Base-by-base conservation (phyloP, 1,284 basidiomycete genomes). In the Microbotryum scabiosae region DNA sequence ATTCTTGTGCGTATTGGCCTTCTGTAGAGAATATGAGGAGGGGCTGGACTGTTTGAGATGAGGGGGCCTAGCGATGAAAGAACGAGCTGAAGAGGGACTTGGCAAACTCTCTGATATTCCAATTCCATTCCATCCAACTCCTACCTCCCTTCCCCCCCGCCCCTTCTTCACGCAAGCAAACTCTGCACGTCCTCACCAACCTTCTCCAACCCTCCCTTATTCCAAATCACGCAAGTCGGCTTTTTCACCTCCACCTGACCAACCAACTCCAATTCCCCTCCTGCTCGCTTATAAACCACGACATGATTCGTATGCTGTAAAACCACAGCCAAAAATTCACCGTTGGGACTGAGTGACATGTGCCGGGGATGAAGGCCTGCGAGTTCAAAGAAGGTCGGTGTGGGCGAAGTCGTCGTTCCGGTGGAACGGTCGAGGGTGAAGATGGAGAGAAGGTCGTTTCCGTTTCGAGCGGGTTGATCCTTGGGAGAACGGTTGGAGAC, bases 401-500 rank as follows among this genome's bases (percentile, higher is more conserved):
- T 18, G 8, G 7, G 25, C 10, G 20, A 10, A 21, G 2, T 25
- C 48, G 49, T 21, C 43, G 14, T 66, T 26, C 41, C 23, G 8
- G 64, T 62, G 5, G 54, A 30, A 1, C 25, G 55, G 5, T 56
- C 28, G 48, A 66, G 30, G 26, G 50, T 26, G 20, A 64, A 64
- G 25, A 66, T 46, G 26, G 62, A 51, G 23, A 68, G 10, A 18
- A 57, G 53, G 59, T 68, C 67, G 32, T 48, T 55, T 2, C 18
- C 36, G 36, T 41, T 41, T 14, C 45, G 25, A 4, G 62, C 58
- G 5, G 43, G 46, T 4, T 56, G 51, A 25, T 66, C 58, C 54
- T 59, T 59, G 3, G 67, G 66, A 2, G 58, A 44, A 21, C 67
- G 61, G 54, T 66, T 68, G 41, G 64, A 57, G 28, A 60, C 59